These are phyloP conservation scores for Zostera marina DNA, from an alignment of 116 monocot genomes.

Conservation along the genomic window DNA sequence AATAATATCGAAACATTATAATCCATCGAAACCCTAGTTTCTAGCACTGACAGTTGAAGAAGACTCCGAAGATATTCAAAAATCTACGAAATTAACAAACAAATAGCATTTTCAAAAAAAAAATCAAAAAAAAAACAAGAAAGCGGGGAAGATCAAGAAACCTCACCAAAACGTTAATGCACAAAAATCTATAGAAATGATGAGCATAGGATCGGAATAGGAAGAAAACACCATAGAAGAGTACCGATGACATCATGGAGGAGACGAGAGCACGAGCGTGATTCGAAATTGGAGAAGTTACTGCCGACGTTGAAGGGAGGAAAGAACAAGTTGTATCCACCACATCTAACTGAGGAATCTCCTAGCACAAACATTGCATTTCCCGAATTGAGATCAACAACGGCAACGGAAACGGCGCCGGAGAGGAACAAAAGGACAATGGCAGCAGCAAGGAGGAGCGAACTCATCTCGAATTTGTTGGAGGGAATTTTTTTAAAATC, in stretches of 20 bases:
- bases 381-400: neutral
- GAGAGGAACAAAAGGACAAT: neutral
- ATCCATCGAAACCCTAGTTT: too few relatives aligned
- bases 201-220: neutral
- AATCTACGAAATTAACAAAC: too few relatives aligned
- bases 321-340: slow-evolving; percentile 20
- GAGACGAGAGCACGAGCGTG: slow-evolving; percentile 6
- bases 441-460: too few relatives aligned
- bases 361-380: slow-evolving; percentile 35
- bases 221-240: neutral
- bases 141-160: too few relatives aligned
- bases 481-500: neutral
- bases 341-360: slow-evolving; percentile 36
- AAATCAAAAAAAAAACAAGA: too few relatives aligned
- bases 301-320: slow-evolving; percentile 5
- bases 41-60: too few relatives aligned
- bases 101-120: too few relatives aligned
- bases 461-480: neutral
- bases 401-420: neutral
- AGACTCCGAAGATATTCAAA: too few relatives aligned
- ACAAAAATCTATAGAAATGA: neutral
- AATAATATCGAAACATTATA: too few relatives aligned
- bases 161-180: too few relatives aligned
- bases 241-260: slow-evolving; percentile 24
- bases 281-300: slow-evolving; percentile 1